Percentiles rank a stretch among this genome's conserved stretches.
These are phyloP conservation scores for Aspergillus neotritici DNA, from an alignment of 2,329 filamentous ascomycete genomes.

Conservation along the genomic window DNA sequence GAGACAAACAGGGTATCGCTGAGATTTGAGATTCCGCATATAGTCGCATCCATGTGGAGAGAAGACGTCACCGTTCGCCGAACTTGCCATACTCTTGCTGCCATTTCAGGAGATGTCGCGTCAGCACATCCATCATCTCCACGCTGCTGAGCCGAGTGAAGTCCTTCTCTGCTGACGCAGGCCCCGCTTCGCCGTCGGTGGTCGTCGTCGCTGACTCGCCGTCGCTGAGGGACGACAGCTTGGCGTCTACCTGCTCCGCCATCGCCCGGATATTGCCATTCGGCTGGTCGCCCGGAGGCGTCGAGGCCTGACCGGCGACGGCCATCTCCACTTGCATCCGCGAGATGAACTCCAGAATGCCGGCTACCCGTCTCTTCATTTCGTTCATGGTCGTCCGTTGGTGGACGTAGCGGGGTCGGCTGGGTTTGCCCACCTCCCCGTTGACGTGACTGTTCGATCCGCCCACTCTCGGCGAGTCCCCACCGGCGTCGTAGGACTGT, in stretches of 20 bases:
- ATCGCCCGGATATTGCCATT: conserved; percentile 31
- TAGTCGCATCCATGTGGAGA: not conserved
- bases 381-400: conserved; percentile 72
- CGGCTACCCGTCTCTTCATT: conserved; percentile 76
- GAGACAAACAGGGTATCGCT: not conserved
- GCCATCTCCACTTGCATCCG: conserved; percentile 84
- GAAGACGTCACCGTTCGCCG: conserved; percentile 43
- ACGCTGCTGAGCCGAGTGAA: conserved; percentile 73
- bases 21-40: conserved; percentile 1
- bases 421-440: conserved; percentile 53
- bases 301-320: conserved; percentile 47
- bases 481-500: conserved; percentile 35
- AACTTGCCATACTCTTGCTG: conserved; percentile 64
- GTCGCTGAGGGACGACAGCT: conserved; percentile 22
- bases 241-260: conserved; percentile 31
- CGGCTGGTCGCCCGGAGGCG: conserved; percentile 32
- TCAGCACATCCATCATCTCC: conserved; percentile 88
- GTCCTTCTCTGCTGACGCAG: conserved; percentile 39
- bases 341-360: conserved; percentile 83
- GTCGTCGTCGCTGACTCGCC: conserved; percentile 22
- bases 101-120: conserved; percentile 75
- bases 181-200: conserved; percentile 22
- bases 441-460: conserved; percentile 48
- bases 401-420: conserved; percentile 55
- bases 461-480: conserved; percentile 34